These are phyloP conservation scores for Sphagnum magellanicum DNA, from an alignment of 228 moss, liverwort and hornwort species.

Conservation along the genomic window DNA sequence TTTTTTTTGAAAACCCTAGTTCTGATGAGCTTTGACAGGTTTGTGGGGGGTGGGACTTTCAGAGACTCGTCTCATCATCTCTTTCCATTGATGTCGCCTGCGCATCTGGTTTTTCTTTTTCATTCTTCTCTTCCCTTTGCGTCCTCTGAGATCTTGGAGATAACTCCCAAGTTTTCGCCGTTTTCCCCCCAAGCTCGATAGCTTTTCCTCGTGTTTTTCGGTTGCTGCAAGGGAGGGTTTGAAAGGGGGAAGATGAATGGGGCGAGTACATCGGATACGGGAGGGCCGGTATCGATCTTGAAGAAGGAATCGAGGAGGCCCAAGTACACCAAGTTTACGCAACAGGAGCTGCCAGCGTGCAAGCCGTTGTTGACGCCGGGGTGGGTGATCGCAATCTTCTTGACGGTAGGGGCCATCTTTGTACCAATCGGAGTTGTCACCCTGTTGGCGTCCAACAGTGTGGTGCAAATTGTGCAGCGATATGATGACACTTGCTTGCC, in stretches of 20 bases:
- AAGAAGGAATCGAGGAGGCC: slow-evolving; percentile 46
- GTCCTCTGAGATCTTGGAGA: too few relatives aligned
- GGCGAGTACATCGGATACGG: slow-evolving; percentile 1
- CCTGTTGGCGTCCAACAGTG: slow-evolving; percentile 47
- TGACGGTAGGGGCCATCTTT: slow-evolving; percentile 49
- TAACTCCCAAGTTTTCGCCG: too few relatives aligned
- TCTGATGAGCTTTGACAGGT: too few relatives aligned
- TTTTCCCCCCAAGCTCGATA: too few relatives aligned
- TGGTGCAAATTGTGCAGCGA: slow-evolving; percentile 56
- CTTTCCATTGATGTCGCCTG: too few relatives aligned
- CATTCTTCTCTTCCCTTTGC: too few relatives aligned
- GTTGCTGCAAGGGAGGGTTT: too few relatives aligned
- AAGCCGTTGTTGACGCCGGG: slow-evolving; percentile 63
- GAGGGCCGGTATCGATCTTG: neutral
- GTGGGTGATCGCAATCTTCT: slow-evolving; percentile 48
- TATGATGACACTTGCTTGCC: slow-evolving; percentile 42
- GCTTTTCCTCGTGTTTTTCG: too few relatives aligned
- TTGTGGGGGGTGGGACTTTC: too few relatives aligned
- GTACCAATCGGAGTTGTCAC: slow-evolving; percentile 64
- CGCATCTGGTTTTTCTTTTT: too few relatives aligned
- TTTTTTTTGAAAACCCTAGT: too few relatives aligned
- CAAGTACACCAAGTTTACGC: slow-evolving; percentile 51
- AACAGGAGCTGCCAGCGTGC: slow-evolving; percentile 60
- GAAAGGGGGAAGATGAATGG: neutral
- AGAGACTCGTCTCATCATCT: too few relatives aligned